Conservation (phyloP, 2,329 filamentous ascomycete species). For the Botryotinia narcissicola region DNA sequence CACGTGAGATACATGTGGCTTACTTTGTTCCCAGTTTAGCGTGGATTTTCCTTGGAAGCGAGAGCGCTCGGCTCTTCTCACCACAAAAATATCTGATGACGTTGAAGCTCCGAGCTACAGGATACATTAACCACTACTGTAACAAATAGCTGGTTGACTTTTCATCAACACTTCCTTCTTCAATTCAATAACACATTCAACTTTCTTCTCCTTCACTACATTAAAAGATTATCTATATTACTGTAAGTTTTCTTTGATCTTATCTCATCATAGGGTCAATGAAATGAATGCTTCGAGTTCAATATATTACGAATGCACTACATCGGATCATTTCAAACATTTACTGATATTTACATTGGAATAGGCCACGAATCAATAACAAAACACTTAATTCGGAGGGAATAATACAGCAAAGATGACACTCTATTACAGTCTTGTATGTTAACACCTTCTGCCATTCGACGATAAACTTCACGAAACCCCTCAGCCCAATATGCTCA, state of each 20-base stretch:
- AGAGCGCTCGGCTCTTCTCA: slow-evolving; percentile 7
- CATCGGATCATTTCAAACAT: neutral
- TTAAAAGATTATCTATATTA: neutral
- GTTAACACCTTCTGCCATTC: slow-evolving; percentile 28
- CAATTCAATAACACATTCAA: neutral
- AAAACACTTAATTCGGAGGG: slow-evolving; percentile 18
- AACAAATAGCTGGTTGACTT: slow-evolving; percentile 14
- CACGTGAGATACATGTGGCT: neutral
- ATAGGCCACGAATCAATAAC: slow-evolving; percentile 30
- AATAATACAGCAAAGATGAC: slow-evolving; percentile 44
- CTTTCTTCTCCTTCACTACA: neutral
- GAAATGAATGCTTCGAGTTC: neutral
- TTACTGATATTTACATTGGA: slow-evolving; percentile 17
- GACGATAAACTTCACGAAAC: neutral
- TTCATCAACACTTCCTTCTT: slow-evolving; percentile 1
- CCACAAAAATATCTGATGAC: slow-evolving; percentile 22
- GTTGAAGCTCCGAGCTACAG: slow-evolving; percentile 24
- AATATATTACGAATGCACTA: neutral
- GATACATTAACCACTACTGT: slow-evolving; percentile 15
- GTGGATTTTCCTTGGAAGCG: slow-evolving; percentile 21
- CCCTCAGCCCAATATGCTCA: neutral
- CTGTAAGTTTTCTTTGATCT: neutral
- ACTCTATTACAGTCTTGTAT: slow-evolving; percentile 51
- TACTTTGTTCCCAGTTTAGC: slow-evolving; percentile 7
- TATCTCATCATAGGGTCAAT: neutral